Evolutionary conservation across 345 rosid species (phyloP).

Genomic region (Mangifera indica): DNA sequence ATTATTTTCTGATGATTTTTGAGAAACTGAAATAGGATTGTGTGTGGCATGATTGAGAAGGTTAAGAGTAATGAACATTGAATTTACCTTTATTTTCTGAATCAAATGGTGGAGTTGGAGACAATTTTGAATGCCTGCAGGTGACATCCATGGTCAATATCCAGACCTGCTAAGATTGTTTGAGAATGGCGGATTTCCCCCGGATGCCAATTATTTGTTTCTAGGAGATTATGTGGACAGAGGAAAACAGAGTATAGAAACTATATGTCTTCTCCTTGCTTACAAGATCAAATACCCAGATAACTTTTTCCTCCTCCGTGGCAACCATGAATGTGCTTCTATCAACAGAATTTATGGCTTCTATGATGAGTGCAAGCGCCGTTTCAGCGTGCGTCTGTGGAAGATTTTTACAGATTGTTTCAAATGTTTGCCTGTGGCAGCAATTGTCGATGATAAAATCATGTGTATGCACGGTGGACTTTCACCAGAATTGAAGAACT

Average conservation of each 20-base stretch:
- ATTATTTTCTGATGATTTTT: too few species aligned
- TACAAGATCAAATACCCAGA: constrained; percentile 54
- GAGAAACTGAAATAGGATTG: too few species aligned
- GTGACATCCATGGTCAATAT: constrained; percentile 53
- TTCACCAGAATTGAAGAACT: constrained; percentile 38
- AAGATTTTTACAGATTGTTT: constrained; percentile 51
- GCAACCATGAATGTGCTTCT: constrained; percentile 56
- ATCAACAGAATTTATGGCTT: constrained; percentile 56
- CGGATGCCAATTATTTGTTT: constrained; percentile 44
- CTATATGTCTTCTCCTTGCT: constrained; percentile 47
- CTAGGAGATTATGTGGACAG: constrained; percentile 59
- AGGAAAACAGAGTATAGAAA: constrained; percentile 53
- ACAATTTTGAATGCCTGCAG: constrained; percentile 17
- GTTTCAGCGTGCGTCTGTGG: constrained; percentile 55
- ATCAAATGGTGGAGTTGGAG: too few species aligned
- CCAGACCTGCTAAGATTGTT: constrained; percentile 47
- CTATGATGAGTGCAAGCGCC: constrained; percentile 56
- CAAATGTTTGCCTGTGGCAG: constrained; percentile 50
- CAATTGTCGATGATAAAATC: constrained; percentile 42
- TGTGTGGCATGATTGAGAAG: too few species aligned
- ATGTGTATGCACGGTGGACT: constrained; percentile 51
- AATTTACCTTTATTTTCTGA: too few species aligned
- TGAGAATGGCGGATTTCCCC: constrained; percentile 51
- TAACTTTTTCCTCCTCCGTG: constrained; percentile 49
- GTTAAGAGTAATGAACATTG: too few species aligned